Evolutionary conservation across 1,284 basidiomycete species (phyloP).

Genomic region (Bondarzewia mesenterica): DNA sequence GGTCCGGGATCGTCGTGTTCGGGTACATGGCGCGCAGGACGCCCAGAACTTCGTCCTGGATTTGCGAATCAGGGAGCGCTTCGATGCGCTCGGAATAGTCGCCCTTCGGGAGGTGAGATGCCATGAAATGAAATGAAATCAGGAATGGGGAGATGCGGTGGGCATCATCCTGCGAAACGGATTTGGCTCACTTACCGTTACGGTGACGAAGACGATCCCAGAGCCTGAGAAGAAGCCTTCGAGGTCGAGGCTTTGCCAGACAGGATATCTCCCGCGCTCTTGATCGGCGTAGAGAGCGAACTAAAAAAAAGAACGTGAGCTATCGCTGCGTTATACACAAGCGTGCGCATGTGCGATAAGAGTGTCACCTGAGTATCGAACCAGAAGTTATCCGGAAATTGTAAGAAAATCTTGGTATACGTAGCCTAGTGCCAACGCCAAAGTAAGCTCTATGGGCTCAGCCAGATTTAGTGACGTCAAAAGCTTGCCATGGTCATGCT

Average conservation of each 20-base stretch:
- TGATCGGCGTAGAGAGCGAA: slow-evolving; percentile 57
- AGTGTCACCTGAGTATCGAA: slow-evolving; percentile 50
- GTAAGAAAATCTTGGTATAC: slow-evolving; percentile 67
- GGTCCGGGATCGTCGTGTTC: slow-evolving; percentile 24
- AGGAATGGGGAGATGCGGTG: neutral
- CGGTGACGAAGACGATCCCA: slow-evolving; percentile 56
- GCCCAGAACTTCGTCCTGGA: slow-evolving; percentile 43
- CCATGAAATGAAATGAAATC: neutral
- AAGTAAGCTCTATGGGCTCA: no score
- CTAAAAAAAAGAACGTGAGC: slow-evolving; percentile 22
- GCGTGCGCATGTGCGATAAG: neutral
- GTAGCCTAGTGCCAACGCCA: slow-evolving; percentile 30
- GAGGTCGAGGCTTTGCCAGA: slow-evolving; percentile 67
- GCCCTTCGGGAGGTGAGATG: slow-evolving; percentile 36
- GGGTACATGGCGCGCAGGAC: slow-evolving; percentile 55
- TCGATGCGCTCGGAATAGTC: slow-evolving; percentile 53
- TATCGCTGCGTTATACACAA: neutral
- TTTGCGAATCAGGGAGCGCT: slow-evolving; percentile 35
- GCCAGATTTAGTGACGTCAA: neutral
- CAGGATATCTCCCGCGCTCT: slow-evolving; percentile 55
- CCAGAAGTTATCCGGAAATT: slow-evolving; percentile 63
- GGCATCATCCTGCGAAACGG: no score
- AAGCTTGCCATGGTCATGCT: slow-evolving; percentile 52
- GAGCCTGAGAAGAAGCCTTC: slow-evolving; percentile 51
- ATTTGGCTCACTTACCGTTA: slow-evolving; percentile 38